Percentiles rank a stretch among this genome's conserved stretches.
Conservation (phyloP, 2,329 filamentous ascomycete genomes). For the Colletotrichum karsti region DNA sequence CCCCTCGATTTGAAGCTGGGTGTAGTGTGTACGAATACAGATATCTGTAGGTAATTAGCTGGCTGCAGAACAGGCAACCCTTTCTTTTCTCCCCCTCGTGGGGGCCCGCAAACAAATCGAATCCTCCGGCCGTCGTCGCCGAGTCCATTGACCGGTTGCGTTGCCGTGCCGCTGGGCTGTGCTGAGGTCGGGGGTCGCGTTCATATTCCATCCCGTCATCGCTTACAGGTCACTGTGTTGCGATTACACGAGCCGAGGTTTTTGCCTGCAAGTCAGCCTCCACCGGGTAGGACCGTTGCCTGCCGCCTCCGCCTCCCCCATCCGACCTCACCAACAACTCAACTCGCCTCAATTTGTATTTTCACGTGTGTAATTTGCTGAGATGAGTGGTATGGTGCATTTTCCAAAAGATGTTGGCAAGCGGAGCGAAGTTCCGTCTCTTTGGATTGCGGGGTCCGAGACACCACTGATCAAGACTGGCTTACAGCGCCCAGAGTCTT, state of each 20-base stretch:
- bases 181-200: neutral
- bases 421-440: neutral
- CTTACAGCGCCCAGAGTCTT: neutral
- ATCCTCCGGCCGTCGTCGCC: neutral
- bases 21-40: neutral
- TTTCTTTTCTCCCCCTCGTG: neutral
- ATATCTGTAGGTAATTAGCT: too few species aligned
- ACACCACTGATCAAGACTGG: too few species aligned
- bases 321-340: neutral
- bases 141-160: neutral
- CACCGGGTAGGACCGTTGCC: neutral
- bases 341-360: neutral
- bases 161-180: constrained; percentile 16
- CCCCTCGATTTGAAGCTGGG: neutral
- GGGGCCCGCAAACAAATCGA: neutral
- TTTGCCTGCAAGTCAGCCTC: neutral
- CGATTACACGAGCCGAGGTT: neutral
- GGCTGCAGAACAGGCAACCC: neutral
- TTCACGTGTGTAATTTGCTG: neutral
- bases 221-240: neutral
- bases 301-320: neutral
- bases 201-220: neutral
- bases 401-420: neutral
- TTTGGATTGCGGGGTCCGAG: neutral
- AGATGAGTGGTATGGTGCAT: neutral